Evolutionary conservation across 768 basidiomycete genomes (phyloP).

Genomic region (Dacryopinax primogenitus): DNA sequence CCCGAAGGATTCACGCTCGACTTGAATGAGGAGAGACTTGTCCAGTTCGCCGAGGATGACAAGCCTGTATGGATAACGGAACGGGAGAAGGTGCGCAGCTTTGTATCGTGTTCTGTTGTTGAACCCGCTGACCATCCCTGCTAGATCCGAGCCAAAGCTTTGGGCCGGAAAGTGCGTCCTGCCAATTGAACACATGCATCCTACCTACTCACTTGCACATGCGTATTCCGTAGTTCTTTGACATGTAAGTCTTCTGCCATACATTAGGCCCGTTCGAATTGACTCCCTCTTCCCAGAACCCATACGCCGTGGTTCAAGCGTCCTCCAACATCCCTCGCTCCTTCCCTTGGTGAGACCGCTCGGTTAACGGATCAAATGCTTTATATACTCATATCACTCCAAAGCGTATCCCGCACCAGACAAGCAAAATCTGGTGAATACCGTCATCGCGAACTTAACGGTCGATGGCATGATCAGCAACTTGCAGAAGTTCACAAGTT

Average conservation of each 20-base stretch:
- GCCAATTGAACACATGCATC: background rate
- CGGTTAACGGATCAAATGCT: conserved; percentile 15
- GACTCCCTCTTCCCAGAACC: conserved; percentile 37
- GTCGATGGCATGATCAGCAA: conserved; percentile 51
- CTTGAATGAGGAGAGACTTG: conserved; percentile 55
- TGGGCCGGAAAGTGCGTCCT: conserved; percentile 30
- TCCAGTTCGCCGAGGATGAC: conserved; percentile 54
- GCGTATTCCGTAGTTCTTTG: conserved; percentile 50
- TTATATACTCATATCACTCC: background rate
- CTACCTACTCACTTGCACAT: background rate
- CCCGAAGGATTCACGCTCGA: conserved; percentile 60
- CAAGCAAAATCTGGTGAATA: conserved; percentile 43
- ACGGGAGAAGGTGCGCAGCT: conserved; percentile 56
- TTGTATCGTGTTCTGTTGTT: background rate
- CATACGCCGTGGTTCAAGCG: conserved; percentile 52
- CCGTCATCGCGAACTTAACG: conserved; percentile 55
- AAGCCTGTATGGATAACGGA: conserved; percentile 73
- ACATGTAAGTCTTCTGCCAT: conserved; percentile 35
- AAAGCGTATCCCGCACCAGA: conserved; percentile 43
- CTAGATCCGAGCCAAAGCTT: conserved; percentile 64
- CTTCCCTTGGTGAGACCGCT: background rate
- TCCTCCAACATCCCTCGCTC: conserved; percentile 8
- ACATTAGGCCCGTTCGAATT: background rate
- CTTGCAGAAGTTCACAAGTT: conserved; percentile 53
- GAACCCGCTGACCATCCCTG: background rate